Percentiles rank a stretch among this genome's conserved stretches.
phyloP scores from a whole-genome alignment of 768 basidiomycete genomes.

The Hysterangium stoloniferum region DNA sequence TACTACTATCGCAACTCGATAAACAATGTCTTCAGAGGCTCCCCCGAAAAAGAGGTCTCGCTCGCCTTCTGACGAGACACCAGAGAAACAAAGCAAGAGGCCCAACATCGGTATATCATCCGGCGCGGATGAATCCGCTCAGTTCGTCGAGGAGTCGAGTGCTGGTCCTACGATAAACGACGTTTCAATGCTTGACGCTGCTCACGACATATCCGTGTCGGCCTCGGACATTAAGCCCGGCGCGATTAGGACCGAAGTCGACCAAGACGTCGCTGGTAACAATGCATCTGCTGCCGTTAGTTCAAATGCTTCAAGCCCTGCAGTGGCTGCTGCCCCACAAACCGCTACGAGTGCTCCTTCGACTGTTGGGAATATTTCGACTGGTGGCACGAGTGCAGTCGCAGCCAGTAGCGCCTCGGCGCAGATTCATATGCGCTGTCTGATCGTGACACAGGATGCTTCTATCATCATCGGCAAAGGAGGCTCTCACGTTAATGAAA shows the following conservation, averaged over 20 bases:
- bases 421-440: conserved; percentile 92
- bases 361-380: conserved; percentile 29
- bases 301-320: conserved; percentile 14
- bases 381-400: conserved; percentile 36
- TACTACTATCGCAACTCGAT: conserved; percentile 24
- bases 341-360: conserved; percentile 2
- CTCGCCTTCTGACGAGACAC: conserved; percentile 65
- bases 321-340: conserved; percentile 5
- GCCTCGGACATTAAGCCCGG: conserved; percentile 45
- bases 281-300: conserved; percentile 18
- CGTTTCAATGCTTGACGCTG: conserved; percentile 55
- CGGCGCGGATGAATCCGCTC: conserved; percentile 39
- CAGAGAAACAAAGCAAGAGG: conserved; percentile 75
- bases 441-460: conserved; percentile 99
- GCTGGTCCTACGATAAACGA: conserved; percentile 39
- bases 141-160: conserved; percentile 12
- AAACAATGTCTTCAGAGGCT: conserved; percentile 83
- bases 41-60: conserved; percentile 80
- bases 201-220: conserved; percentile 39
- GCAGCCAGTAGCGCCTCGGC: conserved; percentile 44
- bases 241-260: conserved; percentile 27
- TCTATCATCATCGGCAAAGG: conserved; percentile 98
- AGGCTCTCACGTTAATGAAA: conserved; percentile 96
- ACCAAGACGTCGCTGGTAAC: conserved; percentile 24
- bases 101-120: conserved; percentile 74